Evolutionary conservation across 192 early-diverging fungal genomes (phyloP), one percentile per base, ranked within the genome.

Genomic region (Rhizophagus clarus): DNA sequence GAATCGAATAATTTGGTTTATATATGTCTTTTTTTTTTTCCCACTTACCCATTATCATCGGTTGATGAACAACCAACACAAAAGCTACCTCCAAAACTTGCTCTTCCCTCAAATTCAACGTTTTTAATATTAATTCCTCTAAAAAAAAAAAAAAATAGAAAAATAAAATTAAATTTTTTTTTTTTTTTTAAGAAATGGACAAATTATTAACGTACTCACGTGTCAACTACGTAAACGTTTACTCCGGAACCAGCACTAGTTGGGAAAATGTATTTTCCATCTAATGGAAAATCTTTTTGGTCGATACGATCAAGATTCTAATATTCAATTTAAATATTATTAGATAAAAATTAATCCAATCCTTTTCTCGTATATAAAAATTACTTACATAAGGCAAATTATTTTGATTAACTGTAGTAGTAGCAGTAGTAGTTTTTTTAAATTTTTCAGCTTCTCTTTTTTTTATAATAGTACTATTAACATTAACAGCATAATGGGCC

Each of bases 71-170:
- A 91, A 79, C 90, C 89, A 7, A 85, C 77, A 12, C 94, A 32
- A 62, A 31, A 86, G 56, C 63, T 83, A 68, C 61, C 77, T 4
- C 92, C 91, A 86, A 88, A 93, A 26, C 70, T 81, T 71, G 94
- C 94, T 78, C 95, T 90, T 29, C 94, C 94, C 24, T 83, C 87
- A 81, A 96, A 96, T 49, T 96, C 94, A 26, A 71, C 75, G 81
- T 95, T 92, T 10, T 76, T 74, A 60, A 88, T 84, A 77, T 88
- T 80, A 26, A 95, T 80, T 69, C 89, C 89, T 31, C 89, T 90
- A 77, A 42, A 42, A 42, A 42, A 42, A 8, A 42, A 42, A 42
- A 8, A 10, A 42, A 42, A 42, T n/a, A n/a, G n/a, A n/a, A n/a
- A n/a, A n/a, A n/a, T n/a, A n/a, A n/a, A n/a, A n/a, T n/a, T n/a